These are phyloP conservation scores for Nosema muscidifuracis DNA, from an alignment of 371 early-diverging fungal species.

Conservation along the genomic window DNA sequence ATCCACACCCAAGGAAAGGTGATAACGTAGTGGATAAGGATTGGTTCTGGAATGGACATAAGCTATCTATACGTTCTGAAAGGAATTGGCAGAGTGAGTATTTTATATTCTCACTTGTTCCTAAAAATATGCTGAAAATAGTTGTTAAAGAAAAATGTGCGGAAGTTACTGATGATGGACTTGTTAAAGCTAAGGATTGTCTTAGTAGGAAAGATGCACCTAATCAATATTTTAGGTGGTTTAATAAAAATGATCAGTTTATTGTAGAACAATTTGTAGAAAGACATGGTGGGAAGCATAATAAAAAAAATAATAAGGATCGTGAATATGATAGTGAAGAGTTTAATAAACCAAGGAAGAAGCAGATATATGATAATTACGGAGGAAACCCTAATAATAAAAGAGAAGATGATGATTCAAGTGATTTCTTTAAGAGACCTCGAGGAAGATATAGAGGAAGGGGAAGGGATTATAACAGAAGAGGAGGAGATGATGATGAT, in stretches of 20 bases:
- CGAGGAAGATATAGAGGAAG: neutral
- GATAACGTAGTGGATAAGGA: slow-evolving; percentile 3
- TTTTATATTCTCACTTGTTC: neutral
- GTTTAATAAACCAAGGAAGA: neutral
- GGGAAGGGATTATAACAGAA: neutral
- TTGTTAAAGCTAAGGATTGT: neutral
- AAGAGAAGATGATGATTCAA: neutral
- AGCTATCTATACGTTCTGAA: neutral
- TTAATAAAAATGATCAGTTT: neutral
- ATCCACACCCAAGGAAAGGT: neutral
- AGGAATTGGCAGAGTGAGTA: slow-evolving; percentile 1
- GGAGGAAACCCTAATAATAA: neutral
- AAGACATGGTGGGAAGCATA: neutral
- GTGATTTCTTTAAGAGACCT: neutral
- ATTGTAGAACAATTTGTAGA: neutral
- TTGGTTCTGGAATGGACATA: slow-evolving; percentile 1
- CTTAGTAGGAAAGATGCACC: neutral
- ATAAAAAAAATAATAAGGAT: neutral
- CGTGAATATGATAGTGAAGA: neutral
- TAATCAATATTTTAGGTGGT: neutral
- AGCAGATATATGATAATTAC: neutral
- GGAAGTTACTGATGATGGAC: neutral
- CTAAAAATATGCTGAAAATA: slow-evolving; percentile 1
- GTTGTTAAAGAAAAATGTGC: slow-evolving; percentile 11
- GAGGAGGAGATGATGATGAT: neutral